Evolutionary conservation across 805 yeast species (phyloP), one percentile per base, ranked within the genome.

Genomic region (Saccharomyces eubayanus): DNA sequence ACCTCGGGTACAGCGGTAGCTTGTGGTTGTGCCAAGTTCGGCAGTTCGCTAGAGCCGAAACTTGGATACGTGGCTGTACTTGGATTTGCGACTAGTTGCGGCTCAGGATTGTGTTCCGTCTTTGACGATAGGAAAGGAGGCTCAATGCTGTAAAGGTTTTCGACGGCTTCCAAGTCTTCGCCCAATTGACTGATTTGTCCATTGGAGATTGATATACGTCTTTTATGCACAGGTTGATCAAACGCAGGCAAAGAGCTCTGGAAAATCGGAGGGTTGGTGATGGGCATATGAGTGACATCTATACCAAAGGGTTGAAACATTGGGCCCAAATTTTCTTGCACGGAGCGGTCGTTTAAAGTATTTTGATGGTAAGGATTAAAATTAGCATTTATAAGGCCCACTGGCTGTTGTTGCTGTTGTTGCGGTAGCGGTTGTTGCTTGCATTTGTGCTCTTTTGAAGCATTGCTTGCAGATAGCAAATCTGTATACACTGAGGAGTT

Each of bases 121-220:
- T 6, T 36, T 4, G 24, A 36, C 9, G 21, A 16, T 36, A 16
- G 43, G 9, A 36, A 16, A 16, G 68, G 64, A 28, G 62, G 57
- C 30, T 71, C 74, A 1, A 67, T 62, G 49, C 68, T 70, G 53
- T 72, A 71, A 0, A 73, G 52, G 46, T 71, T 72, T 45, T 74
- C 77, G 43, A 71, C 69, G n/a, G 68, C 66, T 14, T 57, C 70
- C 30, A 59, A 60, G 48, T 69, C 73, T 51, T 73, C 77, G 4
- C 81, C 77, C 36, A 87, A 78, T 64, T 87, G 95, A 49, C 90
- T 87, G 59, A 87, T 87, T 64, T 87, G 95, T 62, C 95, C 95
- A 69, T 87, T 87, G 12, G 92, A 85, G 51, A 87, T 87, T 47
- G 94, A 86, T 2, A 87, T 83, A 63, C 95, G 77, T 65, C 94